These are phyloP conservation scores for Poteriospumella lacustris DNA, from an alignment of 108 stramenopile species.

Conservation along the genomic window DNA sequence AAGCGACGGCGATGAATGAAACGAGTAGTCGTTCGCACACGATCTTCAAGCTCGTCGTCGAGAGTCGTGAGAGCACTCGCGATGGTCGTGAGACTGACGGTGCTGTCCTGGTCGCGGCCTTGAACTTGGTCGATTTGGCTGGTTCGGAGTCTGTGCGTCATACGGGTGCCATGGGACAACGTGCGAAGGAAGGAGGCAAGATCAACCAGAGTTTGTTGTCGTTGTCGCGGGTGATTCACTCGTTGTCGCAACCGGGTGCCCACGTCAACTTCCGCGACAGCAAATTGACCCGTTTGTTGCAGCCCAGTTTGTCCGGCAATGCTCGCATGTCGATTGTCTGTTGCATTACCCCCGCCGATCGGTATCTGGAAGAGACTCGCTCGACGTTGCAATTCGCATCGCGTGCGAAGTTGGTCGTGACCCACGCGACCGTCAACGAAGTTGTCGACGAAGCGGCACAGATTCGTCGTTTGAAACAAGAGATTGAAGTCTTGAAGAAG, in stretches of 20 bases:
- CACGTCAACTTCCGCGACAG: constrained; percentile 74
- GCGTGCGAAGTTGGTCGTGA: constrained; percentile 55
- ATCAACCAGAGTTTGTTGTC: constrained; percentile 94
- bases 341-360: constrained; percentile 76
- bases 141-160: constrained; percentile 55
- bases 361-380: constrained; percentile 84
- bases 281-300: constrained; percentile 93
- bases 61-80: constrained; percentile 1
- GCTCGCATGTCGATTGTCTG: constrained; percentile 88
- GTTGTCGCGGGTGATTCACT: constrained; percentile 68
- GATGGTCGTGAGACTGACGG: constrained; percentile 37
- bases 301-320: constrained; percentile 90
- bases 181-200: constrained; percentile 94
- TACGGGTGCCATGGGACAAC: constrained; percentile 66
- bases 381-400: constrained; percentile 88
- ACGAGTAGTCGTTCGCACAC: constrained; percentile 90
- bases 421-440: constrained; percentile 47
- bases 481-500: constrained; percentile 36
- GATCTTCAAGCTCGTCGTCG: constrained; percentile 64
- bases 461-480: constrained; percentile 42
- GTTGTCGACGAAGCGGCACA: constrained; percentile 45
- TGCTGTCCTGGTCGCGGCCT: constrained; percentile 49
- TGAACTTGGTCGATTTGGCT: constrained; percentile 61
- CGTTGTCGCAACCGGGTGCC: constrained; percentile 38
- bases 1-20: constrained; percentile 90